These are phyloP conservation scores for Boletus sp. DNA, from an alignment of 768 basidiomycete species.

Conservation along the genomic window DNA sequence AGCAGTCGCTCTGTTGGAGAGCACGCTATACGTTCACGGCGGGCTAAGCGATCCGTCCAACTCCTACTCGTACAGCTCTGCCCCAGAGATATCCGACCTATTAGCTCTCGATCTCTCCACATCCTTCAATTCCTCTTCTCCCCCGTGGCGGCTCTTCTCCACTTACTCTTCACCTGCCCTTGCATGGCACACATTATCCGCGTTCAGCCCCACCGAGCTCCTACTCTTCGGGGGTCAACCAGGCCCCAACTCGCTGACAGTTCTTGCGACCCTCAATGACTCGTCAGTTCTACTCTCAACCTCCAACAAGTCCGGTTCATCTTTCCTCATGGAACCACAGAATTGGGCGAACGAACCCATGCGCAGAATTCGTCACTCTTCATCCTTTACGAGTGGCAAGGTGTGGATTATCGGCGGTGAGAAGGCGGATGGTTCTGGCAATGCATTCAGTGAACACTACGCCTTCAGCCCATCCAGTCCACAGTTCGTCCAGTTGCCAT, in stretches of 20 bases:
- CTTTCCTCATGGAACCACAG: slow-evolving; percentile 46
- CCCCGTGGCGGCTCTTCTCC: slow-evolving; percentile 67
- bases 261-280: slow-evolving; percentile 53
- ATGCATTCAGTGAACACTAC: slow-evolving; percentile 62
- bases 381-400: slow-evolving; percentile 49
- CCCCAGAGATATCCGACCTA: slow-evolving; percentile 70
- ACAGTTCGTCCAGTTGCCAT: slow-evolving; percentile 55
- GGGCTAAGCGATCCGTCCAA: slow-evolving; percentile 76
- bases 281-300: slow-evolving; percentile 61
- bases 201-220: slow-evolving; percentile 50
- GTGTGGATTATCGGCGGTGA: slow-evolving; percentile 79
- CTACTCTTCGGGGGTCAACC: slow-evolving; percentile 79
- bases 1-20: slow-evolving; percentile 56
- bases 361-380: slow-evolving; percentile 74
- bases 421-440: slow-evolving; percentile 74
- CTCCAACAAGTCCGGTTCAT: slow-evolving; percentile 34
- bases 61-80: slow-evolving; percentile 68
- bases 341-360: slow-evolving; percentile 67
- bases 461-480: slow-evolving; percentile 51
- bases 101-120: slow-evolving; percentile 63
- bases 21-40: slow-evolving; percentile 70
- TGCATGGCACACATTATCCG: slow-evolving; percentile 79
- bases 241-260: slow-evolving; percentile 53
- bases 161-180: slow-evolving; percentile 55
- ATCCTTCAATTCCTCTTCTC: slow-evolving; percentile 56